Percentiles rank a stretch among this genome's conserved stretches.
These are phyloP conservation scores for Plasmopara viticola DNA, from an alignment of 352 stramenopile species.

Conservation along the genomic window DNA sequence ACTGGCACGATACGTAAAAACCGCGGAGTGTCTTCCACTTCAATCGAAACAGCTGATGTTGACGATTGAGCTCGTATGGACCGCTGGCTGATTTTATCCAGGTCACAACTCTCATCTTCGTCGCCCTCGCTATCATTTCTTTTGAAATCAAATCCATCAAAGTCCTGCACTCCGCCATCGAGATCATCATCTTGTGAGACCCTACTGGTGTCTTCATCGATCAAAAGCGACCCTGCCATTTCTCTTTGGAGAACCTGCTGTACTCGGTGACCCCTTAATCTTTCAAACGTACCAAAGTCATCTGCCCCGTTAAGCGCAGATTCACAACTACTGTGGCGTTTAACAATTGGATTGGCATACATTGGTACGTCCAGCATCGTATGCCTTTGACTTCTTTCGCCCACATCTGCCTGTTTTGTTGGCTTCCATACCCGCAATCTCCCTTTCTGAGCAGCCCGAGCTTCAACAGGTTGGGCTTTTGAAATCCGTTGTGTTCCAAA, in stretches of 20 bases:
- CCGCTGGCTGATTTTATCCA: neutral
- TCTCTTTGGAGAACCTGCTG: conserved; percentile 40
- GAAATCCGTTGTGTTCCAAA: conserved; percentile 60
- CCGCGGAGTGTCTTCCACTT: conserved; percentile 72
- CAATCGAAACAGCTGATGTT: conserved; percentile 50
- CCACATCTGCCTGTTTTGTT: conserved; percentile 7
- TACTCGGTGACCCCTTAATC: conserved; percentile 22
- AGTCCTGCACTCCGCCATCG: conserved; percentile 12
- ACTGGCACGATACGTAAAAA: conserved; percentile 68
- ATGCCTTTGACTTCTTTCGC: conserved; percentile 5
- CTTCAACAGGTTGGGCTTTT: conserved; percentile 20
- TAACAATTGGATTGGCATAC: conserved; percentile 3
- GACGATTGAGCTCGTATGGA: conserved; percentile 13
- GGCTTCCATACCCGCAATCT: conserved; percentile 18
- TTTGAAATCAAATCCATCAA: conserved; percentile 7
- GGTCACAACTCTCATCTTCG: conserved; percentile 7
- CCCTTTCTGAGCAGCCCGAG: conserved; percentile 13
- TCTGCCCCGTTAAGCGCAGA: neutral
- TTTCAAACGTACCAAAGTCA: conserved; percentile 5
- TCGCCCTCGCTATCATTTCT: conserved; percentile 14
- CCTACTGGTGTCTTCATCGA: conserved; percentile 31
- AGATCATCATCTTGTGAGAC: conserved; percentile 28
- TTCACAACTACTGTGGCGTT: conserved; percentile 3
- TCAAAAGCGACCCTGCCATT: conserved; percentile 27
- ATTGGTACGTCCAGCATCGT: conserved; percentile 8